Conservation (phyloP, 176 grass and related monocot genomes). For the Phragmites australis region DNA sequence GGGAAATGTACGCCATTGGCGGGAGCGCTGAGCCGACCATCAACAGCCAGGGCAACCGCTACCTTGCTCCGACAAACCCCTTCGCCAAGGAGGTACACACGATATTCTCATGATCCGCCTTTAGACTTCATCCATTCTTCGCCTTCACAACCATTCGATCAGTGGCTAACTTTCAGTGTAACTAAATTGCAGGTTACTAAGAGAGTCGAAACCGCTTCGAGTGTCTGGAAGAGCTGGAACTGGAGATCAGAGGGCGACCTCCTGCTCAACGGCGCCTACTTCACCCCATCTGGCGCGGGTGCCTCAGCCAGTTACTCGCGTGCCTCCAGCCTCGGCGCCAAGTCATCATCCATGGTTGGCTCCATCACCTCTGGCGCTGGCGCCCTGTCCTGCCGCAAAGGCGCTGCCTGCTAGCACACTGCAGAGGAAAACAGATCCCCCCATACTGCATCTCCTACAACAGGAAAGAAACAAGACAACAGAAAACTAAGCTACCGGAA, state of each 20-base stretch:
- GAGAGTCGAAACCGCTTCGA: conserved; percentile 53
- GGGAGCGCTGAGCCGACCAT: conserved; percentile 67
- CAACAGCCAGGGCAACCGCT: conserved; percentile 75
- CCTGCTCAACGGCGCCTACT: conserved; percentile 77
- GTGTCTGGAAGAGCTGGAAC: conserved; percentile 80
- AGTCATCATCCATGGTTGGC: conserved; percentile 84
- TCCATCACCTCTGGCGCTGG: conserved; percentile 66
- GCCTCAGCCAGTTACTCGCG: conserved; percentile 83
- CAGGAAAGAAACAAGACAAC: conserved; percentile 53
- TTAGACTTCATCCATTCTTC: not conserved
- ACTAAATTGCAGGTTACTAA: conserved; percentile 63
- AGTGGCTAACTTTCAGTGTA: not conserved
- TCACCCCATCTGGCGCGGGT: conserved; percentile 72
- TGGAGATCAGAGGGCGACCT: conserved; percentile 89
- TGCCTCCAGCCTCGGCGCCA: conserved; percentile 80
- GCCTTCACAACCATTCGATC: not conserved
- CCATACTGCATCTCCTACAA: not conserved
- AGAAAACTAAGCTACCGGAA: conserved; percentile 44
- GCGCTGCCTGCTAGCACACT: conserved; percentile 50
- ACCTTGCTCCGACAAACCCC: conserved; percentile 55
- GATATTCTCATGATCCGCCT: not conserved
- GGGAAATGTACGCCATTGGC: conserved; percentile 73
- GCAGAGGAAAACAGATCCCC: not conserved
- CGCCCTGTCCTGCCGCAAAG: conserved; percentile 50
- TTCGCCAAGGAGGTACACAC: conserved; percentile 58